Conservation (phyloP, 2,329 filamentous ascomycete genomes). For the Onygenales sp. region DNA sequence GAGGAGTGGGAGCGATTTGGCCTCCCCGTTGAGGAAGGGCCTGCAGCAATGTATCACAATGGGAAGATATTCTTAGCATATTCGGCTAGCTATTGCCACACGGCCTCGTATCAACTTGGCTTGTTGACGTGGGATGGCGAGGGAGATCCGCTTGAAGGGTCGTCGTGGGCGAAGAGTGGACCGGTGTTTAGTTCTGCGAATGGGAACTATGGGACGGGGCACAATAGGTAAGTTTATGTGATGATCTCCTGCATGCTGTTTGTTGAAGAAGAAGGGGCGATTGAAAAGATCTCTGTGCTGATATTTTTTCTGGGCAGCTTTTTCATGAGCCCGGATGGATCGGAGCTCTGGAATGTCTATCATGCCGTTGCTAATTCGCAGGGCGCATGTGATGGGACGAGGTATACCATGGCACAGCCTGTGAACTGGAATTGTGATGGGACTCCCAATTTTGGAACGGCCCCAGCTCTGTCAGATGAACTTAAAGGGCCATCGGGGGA, state of each 20-base stretch:
- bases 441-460: slow-evolving; percentile 42
- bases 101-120: slow-evolving; percentile 44
- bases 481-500: background rate
- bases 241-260: no score
- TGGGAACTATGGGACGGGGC: slow-evolving; percentile 48
- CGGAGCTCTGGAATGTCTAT: slow-evolving; percentile 47
- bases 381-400: slow-evolving; percentile 44
- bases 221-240: slow-evolving; percentile 28
- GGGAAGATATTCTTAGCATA: slow-evolving; percentile 46
- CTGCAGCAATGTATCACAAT: slow-evolving; percentile 44
- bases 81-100: slow-evolving; percentile 50
- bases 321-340: slow-evolving; percentile 47
- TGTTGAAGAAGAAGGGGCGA: no score
- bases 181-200: slow-evolving; percentile 45
- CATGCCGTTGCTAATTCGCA: slow-evolving; percentile 43
- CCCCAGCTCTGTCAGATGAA: background rate
- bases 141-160: slow-evolving; percentile 36
- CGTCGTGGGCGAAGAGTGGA: slow-evolving; percentile 45
- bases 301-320: slow-evolving; percentile 31
- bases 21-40: slow-evolving; percentile 47
- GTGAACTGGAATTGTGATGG: slow-evolving; percentile 44
- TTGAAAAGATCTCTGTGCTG: no score
- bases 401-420: slow-evolving; percentile 47
- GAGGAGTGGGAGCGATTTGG: slow-evolving; percentile 43
- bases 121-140: slow-evolving; percentile 45